A percentile compares a stretch with the other conserved stretches of the same genome.
Conservation (phyloP, 1,139 yeast species). For the Yamadazyma epiphylla region DNA sequence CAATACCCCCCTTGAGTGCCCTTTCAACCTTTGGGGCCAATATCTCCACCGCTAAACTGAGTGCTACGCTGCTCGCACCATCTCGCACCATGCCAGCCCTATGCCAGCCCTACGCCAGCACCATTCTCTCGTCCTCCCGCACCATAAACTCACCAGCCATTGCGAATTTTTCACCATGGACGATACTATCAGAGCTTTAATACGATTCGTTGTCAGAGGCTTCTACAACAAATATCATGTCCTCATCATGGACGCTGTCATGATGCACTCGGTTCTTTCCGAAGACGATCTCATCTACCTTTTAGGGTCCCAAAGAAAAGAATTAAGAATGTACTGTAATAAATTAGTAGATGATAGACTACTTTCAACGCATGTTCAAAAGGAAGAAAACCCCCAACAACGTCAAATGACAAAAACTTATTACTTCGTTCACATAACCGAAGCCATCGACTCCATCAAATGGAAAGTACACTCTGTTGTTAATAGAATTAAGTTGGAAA, state of each 20-base stretch:
- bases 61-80: no score
- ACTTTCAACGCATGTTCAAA: conserved; percentile 63
- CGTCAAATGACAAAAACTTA: conserved; percentile 73
- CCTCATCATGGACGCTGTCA: conserved; percentile 81
- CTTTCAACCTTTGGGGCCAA: no score
- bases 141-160: no score
- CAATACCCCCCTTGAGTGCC: no score
- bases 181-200: conserved; percentile 39
- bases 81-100: no score
- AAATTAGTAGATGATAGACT: conserved; percentile 80
- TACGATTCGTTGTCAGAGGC: conserved; percentile 71
- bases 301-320: conserved; percentile 82
- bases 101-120: no score
- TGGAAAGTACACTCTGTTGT: conserved; percentile 95
- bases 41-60: no score
- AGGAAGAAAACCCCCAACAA: conserved; percentile 75
- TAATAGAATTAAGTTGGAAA: conserved; percentile 71
- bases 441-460: conserved; percentile 91
- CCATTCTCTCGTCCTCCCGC: no score
- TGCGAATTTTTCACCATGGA: no score
- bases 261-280: conserved; percentile 86
- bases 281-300: conserved; percentile 87
- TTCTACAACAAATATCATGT: conserved; percentile 85
- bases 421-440: conserved; percentile 84
- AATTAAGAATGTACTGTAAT: conserved; percentile 78